A percentile compares a stretch with the other conserved stretches of the same genome.
Evolutionary conservation across 2,329 filamentous ascomycete genomes (phyloP).

Genomic region (Remersonia thermophila): DNA sequence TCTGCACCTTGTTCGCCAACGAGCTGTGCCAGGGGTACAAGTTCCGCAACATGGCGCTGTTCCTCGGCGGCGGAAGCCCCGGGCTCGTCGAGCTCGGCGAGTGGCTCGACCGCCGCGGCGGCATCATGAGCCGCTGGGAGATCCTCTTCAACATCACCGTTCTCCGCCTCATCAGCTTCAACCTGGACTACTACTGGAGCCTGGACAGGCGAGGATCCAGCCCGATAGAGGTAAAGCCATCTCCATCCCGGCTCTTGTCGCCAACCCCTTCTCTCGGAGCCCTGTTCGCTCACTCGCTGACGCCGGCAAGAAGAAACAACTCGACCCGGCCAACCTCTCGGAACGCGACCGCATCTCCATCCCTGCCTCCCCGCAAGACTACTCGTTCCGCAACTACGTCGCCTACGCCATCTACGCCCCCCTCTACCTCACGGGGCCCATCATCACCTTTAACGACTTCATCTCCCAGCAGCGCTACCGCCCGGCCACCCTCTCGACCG

Average conservation of each 20-base stretch:
- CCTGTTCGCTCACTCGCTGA: slow-evolving; percentile 38
- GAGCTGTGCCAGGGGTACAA: slow-evolving; percentile 71
- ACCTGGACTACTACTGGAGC: slow-evolving; percentile 94
- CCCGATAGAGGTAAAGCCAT: slow-evolving; percentile 62
- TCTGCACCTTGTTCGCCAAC: slow-evolving; percentile 77
- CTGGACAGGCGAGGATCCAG: slow-evolving; percentile 50
- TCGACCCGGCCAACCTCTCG: slow-evolving; percentile 75
- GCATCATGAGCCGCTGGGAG: slow-evolving; percentile 84
- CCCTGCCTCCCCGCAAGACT: slow-evolving; percentile 60
- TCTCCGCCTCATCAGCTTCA: slow-evolving; percentile 87
- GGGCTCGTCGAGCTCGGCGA: slow-evolving; percentile 48
- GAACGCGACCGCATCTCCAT: slow-evolving; percentile 76
- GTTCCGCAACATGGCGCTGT: slow-evolving; percentile 48
- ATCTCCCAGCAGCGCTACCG: slow-evolving; percentile 72
- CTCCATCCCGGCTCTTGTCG: not conserved
- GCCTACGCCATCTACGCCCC: slow-evolving; percentile 87
- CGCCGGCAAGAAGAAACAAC: slow-evolving; percentile 85
- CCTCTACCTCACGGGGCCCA: slow-evolving; percentile 83
- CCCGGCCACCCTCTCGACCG: slow-evolving; percentile 54
- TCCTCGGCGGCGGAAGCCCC: slow-evolving; percentile 31
- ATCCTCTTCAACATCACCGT: slow-evolving; percentile 97
- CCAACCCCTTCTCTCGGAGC: not conserved
- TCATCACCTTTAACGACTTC: slow-evolving; percentile 97
- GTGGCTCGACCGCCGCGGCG: slow-evolving; percentile 67
- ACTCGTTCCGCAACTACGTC: slow-evolving; percentile 72